Evolutionary conservation across 2,329 filamentous ascomycete species (phyloP).

Genomic region (Fusarium sp.): DNA sequence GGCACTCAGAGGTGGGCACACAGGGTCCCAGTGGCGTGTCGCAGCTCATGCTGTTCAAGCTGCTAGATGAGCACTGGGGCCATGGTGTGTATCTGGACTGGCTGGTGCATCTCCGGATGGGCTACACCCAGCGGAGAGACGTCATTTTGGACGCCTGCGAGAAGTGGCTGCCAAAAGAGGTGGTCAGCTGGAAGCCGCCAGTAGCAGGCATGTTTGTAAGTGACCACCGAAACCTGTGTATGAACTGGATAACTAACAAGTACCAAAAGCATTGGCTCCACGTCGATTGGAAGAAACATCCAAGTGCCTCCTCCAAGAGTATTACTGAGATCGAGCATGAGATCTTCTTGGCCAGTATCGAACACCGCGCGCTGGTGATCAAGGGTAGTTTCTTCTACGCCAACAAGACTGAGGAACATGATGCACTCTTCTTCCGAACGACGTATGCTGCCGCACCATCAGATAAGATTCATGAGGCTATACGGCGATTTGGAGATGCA

Average conservation of each 20-base stretch:
- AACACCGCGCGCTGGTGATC: background rate
- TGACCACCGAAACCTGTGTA: background rate
- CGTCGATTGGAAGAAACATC: background rate
- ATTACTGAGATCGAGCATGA: background rate
- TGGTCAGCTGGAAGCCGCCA: background rate
- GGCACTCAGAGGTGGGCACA: background rate
- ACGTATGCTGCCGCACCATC: background rate
- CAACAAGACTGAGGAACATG: background rate
- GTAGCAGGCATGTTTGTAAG: background rate
- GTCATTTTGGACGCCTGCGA: background rate
- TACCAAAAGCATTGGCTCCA: background rate
- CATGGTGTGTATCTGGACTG: background rate
- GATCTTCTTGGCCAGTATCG: background rate
- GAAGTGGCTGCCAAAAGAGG: background rate
- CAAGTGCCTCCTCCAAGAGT: background rate
- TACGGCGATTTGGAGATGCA: background rate
- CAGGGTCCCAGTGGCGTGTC: background rate
- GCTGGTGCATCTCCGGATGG: background rate
- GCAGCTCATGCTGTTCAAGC: background rate
- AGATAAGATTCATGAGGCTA: background rate
- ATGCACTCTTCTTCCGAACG: background rate
- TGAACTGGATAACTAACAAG: background rate
- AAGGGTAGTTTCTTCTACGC: background rate
- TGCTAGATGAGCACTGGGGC: background rate
- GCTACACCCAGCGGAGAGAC: background rate